Conservation (phyloP, 2,329 filamentous ascomycete species). For the Chrysosphaeria jannelii region DNA sequence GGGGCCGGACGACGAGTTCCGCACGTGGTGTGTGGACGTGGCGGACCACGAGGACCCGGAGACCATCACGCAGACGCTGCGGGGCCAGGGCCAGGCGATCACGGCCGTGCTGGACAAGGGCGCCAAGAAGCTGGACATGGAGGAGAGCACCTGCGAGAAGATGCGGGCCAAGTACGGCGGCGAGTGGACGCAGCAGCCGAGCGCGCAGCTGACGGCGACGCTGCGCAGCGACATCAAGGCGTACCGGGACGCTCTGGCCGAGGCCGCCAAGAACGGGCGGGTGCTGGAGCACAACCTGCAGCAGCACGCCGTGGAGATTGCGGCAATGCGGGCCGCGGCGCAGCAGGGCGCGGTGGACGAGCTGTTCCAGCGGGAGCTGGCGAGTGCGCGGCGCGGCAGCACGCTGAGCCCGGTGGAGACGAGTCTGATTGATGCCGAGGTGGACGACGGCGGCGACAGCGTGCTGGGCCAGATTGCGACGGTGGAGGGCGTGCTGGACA, state of each 20-base stretch:
- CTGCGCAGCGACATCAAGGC: constrained; percentile 62
- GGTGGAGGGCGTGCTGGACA: constrained; percentile 76
- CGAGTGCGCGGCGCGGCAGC: constrained; percentile 40
- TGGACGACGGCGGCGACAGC: constrained; percentile 48
- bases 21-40: constrained; percentile 79
- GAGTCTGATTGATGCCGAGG: constrained; percentile 74
- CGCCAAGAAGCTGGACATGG: constrained; percentile 75
- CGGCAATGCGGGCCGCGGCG: constrained; percentile 78
- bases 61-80: constrained; percentile 49
- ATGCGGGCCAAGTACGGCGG: constrained; percentile 92
- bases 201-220: constrained; percentile 63
- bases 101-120: constrained; percentile 44
- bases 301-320: constrained; percentile 67
- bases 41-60: constrained; percentile 57
- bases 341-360: constrained; percentile 66
- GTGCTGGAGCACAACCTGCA: constrained; percentile 60
- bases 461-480: constrained; percentile 69
- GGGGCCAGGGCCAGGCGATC: constrained; percentile 48
- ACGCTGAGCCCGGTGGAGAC: constrained; percentile 35
- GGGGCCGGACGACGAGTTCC: constrained; percentile 67
- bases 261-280: constrained; percentile 61
- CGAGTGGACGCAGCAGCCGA: constrained; percentile 95
- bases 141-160: constrained; percentile 94
- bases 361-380: constrained; percentile 64
- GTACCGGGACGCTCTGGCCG: constrained; percentile 68